Percentiles rank a stretch among this genome's conserved stretches.
Evolutionary conservation across 148 eudicot genomes (phyloP).

Genomic region (Rhododendron henanense): DNA sequence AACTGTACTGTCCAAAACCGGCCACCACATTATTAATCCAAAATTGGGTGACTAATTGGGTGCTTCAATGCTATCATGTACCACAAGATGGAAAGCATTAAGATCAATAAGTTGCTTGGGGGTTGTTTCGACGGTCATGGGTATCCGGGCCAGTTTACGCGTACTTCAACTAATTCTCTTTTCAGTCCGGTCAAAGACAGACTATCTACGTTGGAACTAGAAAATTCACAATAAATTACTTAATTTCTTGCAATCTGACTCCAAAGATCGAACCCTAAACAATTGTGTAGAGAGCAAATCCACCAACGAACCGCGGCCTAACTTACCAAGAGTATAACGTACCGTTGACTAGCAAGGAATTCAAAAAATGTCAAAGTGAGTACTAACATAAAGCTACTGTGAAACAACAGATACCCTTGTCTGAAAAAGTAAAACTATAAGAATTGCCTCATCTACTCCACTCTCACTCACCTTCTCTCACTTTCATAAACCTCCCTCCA

Average conservation of each 20-base stretch:
- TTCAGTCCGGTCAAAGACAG: too few relatives aligned
- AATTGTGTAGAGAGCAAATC: too few relatives aligned
- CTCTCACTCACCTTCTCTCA: constrained; percentile 30
- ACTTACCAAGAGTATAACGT: too few relatives aligned
- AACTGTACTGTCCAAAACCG: neutral
- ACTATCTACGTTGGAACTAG: too few relatives aligned
- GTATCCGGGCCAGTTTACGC: too few relatives aligned
- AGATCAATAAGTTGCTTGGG: neutral
- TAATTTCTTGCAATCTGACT: too few relatives aligned
- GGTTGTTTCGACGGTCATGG: neutral
- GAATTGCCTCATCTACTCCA: constrained; percentile 36
- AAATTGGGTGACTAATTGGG: neutral
- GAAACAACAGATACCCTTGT: neutral
- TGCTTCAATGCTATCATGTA: neutral
- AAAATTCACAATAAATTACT: too few relatives aligned
- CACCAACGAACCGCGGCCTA: too few relatives aligned
- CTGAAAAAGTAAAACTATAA: neutral
- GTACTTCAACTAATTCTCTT: too few relatives aligned
- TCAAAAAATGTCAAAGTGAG: neutral
- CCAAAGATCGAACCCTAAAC: too few relatives aligned
- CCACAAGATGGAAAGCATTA: neutral
- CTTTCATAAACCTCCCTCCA: neutral
- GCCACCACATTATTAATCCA: neutral
- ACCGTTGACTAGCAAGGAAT: neutral
- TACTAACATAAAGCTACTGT: neutral